phyloP scores from a whole-genome alignment of 2,329 filamentous ascomycete species.

The Camptophora hylomeconis region DNA sequence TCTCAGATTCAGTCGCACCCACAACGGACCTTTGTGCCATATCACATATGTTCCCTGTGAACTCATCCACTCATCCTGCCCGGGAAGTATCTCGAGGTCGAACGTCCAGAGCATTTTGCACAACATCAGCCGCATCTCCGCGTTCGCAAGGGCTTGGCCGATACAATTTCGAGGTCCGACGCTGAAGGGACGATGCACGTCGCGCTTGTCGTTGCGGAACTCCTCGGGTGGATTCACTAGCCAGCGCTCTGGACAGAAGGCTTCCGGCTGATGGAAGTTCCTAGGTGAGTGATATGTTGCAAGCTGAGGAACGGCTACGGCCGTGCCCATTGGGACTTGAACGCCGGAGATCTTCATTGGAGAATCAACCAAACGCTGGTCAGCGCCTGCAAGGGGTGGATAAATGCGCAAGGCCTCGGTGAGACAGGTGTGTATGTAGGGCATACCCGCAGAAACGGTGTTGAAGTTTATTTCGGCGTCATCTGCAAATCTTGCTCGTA shows the following conservation, averaged over 20 bases:
- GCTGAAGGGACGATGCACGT: slow-evolving; percentile 24
- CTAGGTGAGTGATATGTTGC: slow-evolving; percentile 7
- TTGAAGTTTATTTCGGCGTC: slow-evolving; percentile 28
- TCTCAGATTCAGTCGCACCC: no score
- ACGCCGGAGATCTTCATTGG: slow-evolving; percentile 13
- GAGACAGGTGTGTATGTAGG: slow-evolving; percentile 30
- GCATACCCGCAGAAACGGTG: slow-evolving; percentile 19
- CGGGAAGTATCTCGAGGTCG: slow-evolving; percentile 13
- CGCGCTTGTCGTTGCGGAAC: slow-evolving; percentile 31
- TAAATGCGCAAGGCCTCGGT: slow-evolving; percentile 32
- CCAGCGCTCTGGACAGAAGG: slow-evolving; percentile 31
- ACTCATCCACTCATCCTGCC: slow-evolving; percentile 1
- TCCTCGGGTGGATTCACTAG: slow-evolving; percentile 20
- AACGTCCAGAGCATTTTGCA: slow-evolving; percentile 16
- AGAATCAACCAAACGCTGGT: slow-evolving; percentile 16
- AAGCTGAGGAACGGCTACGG: slow-evolving; percentile 31
- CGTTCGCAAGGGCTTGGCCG: slow-evolving; percentile 18
- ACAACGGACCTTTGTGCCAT: slow-evolving; percentile 3
- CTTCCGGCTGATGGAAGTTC: slow-evolving; percentile 15
- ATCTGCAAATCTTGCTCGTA: slow-evolving; percentile 25
- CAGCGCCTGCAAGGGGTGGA: slow-evolving; percentile 20
- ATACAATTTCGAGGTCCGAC: slow-evolving; percentile 25
- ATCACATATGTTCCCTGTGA: slow-evolving; percentile 2
- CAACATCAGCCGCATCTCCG: slow-evolving; percentile 20
- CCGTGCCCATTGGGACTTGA: slow-evolving; percentile 24